Percentiles rank a stretch among this genome's conserved stretches.
phyloP scores from a whole-genome alignment of 805 yeast species.

The Komagataella phaffii region DNA sequence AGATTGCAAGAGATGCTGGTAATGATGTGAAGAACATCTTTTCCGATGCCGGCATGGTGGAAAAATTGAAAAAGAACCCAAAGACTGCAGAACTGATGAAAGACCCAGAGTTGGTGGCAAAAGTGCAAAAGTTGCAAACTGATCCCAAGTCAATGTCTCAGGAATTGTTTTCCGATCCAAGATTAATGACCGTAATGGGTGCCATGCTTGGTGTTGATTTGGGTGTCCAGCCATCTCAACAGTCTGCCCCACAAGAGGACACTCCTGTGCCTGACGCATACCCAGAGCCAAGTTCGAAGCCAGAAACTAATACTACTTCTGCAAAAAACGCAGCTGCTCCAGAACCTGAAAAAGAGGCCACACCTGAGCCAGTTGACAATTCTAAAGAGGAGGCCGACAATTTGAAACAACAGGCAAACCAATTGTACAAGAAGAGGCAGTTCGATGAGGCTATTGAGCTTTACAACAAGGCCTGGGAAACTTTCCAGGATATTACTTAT shows the following conservation, averaged over 20 bases:
- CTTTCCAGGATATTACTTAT: constrained; percentile 75
- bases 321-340: constrained; percentile 6
- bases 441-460: constrained; percentile 87
- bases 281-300: constrained; percentile 7
- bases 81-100: constrained; percentile 77
- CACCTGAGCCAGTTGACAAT: constrained; percentile 12
- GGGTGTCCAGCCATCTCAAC: constrained; percentile 11
- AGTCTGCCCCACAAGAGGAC: constrained; percentile 15
- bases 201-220: constrained; percentile 74
- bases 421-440: constrained; percentile 69
- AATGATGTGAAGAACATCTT: constrained; percentile 74
- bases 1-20: constrained; percentile 34
- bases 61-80: constrained; percentile 70
- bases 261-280: constrained; percentile 1
- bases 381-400: constrained; percentile 44
- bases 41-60: constrained; percentile 65
- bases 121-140: constrained; percentile 43
- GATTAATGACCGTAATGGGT: constrained; percentile 82
- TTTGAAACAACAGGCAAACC: constrained; percentile 77
- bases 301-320: constrained; percentile 23
- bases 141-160: constrained; percentile 69
- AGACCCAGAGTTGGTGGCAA: constrained; percentile 72
- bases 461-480: constrained; percentile 79
- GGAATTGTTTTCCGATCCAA: constrained; percentile 65
- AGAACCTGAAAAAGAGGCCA: constrained; percentile 12